Evolutionary conservation across 2,329 filamentous ascomycete genomes (phyloP).

Genomic region (Nigrospora oryzae): DNA sequence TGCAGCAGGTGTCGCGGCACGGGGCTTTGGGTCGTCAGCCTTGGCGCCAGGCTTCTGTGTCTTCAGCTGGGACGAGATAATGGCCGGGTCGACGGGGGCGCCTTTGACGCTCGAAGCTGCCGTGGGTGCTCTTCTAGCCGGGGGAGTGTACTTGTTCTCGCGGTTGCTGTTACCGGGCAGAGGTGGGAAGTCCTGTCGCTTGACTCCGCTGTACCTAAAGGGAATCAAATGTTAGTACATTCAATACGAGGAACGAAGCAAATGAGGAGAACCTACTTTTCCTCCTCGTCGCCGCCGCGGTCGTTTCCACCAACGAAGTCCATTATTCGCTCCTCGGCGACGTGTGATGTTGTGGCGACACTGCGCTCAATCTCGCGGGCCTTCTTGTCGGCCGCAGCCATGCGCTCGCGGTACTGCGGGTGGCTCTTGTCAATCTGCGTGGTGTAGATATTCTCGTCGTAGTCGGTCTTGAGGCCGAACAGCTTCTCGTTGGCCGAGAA

Average conservation of each 20-base stretch:
- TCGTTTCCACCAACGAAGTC: slow-evolving; percentile 55
- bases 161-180: slow-evolving; percentile 34
- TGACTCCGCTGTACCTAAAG: slow-evolving; percentile 80
- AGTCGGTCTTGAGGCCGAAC: slow-evolving; percentile 83
- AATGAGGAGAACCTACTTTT: slow-evolving; percentile 54
- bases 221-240: slow-evolving; percentile 1
- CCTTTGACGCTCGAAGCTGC: slow-evolving; percentile 66
- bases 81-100: slow-evolving; percentile 76
- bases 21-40: slow-evolving; percentile 24
- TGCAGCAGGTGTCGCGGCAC: slow-evolving; percentile 5
- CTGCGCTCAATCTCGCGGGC: slow-evolving; percentile 84
- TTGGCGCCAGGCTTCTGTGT: slow-evolving; percentile 31
- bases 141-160: slow-evolving; percentile 78
- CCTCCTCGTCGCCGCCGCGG: slow-evolving; percentile 66
- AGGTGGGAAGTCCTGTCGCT: slow-evolving; percentile 68
- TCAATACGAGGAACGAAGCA: slow-evolving; percentile 6
- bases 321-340: slow-evolving; percentile 81
- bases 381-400: slow-evolving; percentile 72
- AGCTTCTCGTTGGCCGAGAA: slow-evolving; percentile 83
- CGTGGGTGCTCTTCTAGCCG: slow-evolving; percentile 73
- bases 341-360: slow-evolving; percentile 65
- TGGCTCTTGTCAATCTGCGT: slow-evolving; percentile 80
- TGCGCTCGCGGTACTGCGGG: slow-evolving; percentile 70
- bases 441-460: slow-evolving; percentile 92
- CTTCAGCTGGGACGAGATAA: slow-evolving; percentile 78